A percentile compares a stretch with the other conserved stretches of the same genome.
Conservation (phyloP, 1,284 basidiomycete genomes). For the Ganoderma sinense region DNA sequence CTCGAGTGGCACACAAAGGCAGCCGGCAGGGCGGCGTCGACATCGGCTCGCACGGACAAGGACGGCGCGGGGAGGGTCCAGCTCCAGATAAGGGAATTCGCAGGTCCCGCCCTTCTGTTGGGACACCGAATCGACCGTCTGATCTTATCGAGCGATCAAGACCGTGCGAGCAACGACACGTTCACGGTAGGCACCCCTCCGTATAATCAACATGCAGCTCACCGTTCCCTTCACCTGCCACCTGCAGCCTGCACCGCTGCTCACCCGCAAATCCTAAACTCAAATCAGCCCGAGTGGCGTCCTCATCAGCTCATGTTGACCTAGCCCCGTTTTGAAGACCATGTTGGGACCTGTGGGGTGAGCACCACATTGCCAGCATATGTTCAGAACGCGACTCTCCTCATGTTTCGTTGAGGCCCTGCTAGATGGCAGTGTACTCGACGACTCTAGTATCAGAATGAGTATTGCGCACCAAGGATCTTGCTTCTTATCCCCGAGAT, state of each 20-base stretch:
- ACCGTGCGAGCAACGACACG: not conserved
- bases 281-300: not conserved
- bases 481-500: not conserved
- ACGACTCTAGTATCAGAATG: no score
- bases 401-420: not conserved
- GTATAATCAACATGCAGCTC: slow-evolving; percentile 7
- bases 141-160: not conserved
- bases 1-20: not conserved
- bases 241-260: no score
- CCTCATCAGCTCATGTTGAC: not conserved
- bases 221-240: not conserved
- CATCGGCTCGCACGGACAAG: not conserved
- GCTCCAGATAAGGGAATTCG: not conserved
- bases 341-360: no score
- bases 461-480: not conserved
- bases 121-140: not conserved
- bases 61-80: not conserved
- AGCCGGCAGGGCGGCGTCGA: not conserved
- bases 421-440: not conserved
- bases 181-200: not conserved
- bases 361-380: no score
- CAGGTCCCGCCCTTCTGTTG: not conserved
- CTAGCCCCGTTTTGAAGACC: not conserved
- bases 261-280: not conserved
- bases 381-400: not conserved